Conservation (phyloP, 306 rosid genomes). For the Quercus berberidifolia region DNA sequence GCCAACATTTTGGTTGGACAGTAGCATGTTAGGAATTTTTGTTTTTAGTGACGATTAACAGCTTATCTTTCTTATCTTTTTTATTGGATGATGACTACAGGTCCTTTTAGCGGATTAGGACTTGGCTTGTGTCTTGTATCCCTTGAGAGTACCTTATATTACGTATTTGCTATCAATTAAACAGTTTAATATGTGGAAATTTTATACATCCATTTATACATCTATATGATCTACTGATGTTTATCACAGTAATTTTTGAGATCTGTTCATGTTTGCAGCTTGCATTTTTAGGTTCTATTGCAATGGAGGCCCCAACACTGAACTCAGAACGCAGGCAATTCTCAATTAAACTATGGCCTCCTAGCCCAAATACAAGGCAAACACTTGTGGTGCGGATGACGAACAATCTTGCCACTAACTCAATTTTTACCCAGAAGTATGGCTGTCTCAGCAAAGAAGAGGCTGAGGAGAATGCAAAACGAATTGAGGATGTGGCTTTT, state of each 20-base stretch:
- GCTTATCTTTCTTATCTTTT: neutral
- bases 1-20: neutral
- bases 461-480: constrained; percentile 79
- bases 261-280: neutral
- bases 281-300: constrained; percentile 36
- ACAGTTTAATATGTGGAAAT: neutral
- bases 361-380: constrained; percentile 84
- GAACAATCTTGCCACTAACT: constrained; percentile 65
- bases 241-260: neutral
- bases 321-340: constrained; percentile 58
- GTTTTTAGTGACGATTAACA: neutral
- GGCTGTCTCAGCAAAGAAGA: constrained; percentile 62
- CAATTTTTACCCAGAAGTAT: constrained; percentile 85
- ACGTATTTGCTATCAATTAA: neutral
- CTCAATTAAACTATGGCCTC: constrained; percentile 96
- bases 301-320: constrained; percentile 48
- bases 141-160: neutral
- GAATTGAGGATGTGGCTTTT: constrained; percentile 79
- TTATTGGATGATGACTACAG: neutral
- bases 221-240: neutral
- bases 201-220: neutral
- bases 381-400: constrained; percentile 84
- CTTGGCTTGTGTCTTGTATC: neutral
- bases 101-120: neutral
- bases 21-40: neutral